Percentiles rank a stretch among this genome's conserved stretches.
Conservation (phyloP, 1,284 basidiomycete species). For the Cutaneotrichosporon dermatis region DNA sequence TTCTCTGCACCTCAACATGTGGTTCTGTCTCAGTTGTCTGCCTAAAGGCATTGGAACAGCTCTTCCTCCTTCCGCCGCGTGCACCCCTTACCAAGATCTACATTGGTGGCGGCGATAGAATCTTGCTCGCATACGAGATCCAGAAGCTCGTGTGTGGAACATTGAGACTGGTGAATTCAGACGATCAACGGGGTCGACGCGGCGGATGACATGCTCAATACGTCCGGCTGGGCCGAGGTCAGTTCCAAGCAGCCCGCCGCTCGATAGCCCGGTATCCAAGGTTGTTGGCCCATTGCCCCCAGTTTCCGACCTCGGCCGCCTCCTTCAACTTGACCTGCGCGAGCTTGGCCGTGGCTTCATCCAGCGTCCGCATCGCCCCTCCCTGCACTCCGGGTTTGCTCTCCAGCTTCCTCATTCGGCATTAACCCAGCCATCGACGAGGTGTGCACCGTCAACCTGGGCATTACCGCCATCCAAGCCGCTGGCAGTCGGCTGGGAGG, state of each 20-base stretch:
- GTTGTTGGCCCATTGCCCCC: slow-evolving; percentile 11
- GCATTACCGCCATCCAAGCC: slow-evolving; percentile 47
- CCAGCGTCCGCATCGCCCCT: slow-evolving; percentile 19
- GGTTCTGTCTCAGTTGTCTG: slow-evolving; percentile 76
- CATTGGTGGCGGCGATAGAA: slow-evolving; percentile 60
- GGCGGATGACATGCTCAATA: slow-evolving; percentile 65
- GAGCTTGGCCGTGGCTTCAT: slow-evolving; percentile 24
- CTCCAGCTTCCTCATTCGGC: slow-evolving; percentile 50
- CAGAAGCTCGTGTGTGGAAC: slow-evolving; percentile 81
- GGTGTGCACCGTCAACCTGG: slow-evolving; percentile 53
- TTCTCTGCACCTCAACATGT: slow-evolving; percentile 68
- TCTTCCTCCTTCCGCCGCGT: slow-evolving; percentile 70
- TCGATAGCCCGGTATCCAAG: slow-evolving; percentile 11
- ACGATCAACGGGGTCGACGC: slow-evolving; percentile 73
- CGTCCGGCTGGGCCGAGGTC: slow-evolving; percentile 69
- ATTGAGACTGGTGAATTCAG: slow-evolving; percentile 77
- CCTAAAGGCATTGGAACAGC: slow-evolving; percentile 70
- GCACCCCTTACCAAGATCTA: slow-evolving; percentile 64
- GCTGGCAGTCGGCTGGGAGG: slow-evolving; percentile 54
- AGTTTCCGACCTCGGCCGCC: slow-evolving; percentile 17
- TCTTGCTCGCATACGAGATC: slow-evolving; percentile 73
- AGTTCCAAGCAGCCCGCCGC: slow-evolving; percentile 32
- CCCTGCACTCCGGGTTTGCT: slow-evolving; percentile 42
- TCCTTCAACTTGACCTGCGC: slow-evolving; percentile 30
- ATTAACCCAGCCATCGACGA: slow-evolving; percentile 60